Conservation (phyloP, 768 basidiomycete species). For the Wakefieldia striispora region DNA sequence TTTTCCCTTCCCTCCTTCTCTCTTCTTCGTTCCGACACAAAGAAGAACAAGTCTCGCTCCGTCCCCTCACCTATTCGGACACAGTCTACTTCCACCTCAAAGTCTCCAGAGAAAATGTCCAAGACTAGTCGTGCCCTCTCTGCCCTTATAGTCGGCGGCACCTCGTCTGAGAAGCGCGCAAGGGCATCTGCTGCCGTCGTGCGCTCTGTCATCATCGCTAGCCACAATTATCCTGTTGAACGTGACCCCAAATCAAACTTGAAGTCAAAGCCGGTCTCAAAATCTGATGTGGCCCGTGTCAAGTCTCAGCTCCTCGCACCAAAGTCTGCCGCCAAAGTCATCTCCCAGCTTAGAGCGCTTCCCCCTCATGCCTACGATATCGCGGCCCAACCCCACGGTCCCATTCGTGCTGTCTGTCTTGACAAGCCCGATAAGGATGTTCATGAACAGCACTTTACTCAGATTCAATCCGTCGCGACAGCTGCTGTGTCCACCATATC, state of each 20-base stretch:
- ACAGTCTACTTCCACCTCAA: constrained; percentile 32
- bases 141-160: constrained; percentile 27
- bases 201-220: constrained; percentile 69
- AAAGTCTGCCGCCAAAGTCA: constrained; percentile 67
- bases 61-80: constrained; percentile 7
- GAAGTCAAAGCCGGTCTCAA: constrained; percentile 42
- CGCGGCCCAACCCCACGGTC: constrained; percentile 30
- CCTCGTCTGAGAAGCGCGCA: constrained; percentile 55
- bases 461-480: constrained; percentile 45
- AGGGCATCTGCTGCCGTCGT: constrained; percentile 61
- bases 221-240: constrained; percentile 25
- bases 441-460: constrained; percentile 56
- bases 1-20: constrained; percentile 49
- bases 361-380: constrained; percentile 33
- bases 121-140: constrained; percentile 36
- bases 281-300: constrained; percentile 57
- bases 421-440: constrained; percentile 60
- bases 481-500: constrained; percentile 52
- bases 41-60: constrained; percentile 23
- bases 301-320: constrained; percentile 67
- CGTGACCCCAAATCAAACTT: constrained; percentile 29
- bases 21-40: constrained; percentile 38
- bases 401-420: constrained; percentile 80
- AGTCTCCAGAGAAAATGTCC: constrained; percentile 42
- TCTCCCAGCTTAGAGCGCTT: constrained; percentile 63